Base-by-base conservation (phyloP, 169 alveolate genomes). In the Plasmodium gaboni region DNA sequence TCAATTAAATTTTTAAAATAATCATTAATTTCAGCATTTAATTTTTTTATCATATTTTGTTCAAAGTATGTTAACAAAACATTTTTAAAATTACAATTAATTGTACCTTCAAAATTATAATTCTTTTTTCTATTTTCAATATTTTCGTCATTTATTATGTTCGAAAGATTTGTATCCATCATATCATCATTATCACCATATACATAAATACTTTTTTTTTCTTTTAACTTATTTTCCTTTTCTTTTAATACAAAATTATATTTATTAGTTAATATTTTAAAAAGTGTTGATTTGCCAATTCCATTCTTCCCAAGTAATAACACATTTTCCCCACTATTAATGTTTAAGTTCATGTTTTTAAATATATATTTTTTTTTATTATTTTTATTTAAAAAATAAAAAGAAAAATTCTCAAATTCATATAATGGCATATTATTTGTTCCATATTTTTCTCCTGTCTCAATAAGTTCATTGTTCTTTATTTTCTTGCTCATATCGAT, bases 271-370 rank as follows among this genome's bases (percentile, higher is more conserved):
- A 93, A 55, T 38, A 92, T 59, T 65, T 91, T 85, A 64, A 93
- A 74, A 26, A 93, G 80, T 13, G 96, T 93, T 42, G 94, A 90
- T 72, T 93, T 93, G 2, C 96, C 96, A 48, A 88, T 70, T 12
- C 96, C 96, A 76, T 93, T 93, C 46, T 93, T 92, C 2, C 96
- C 96, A 38, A 93, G 74, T 6, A 93, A 46, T 10, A 92, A 69
- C 3, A 92, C 74, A 24, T 93, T 76, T 46, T 91, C 96, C 9
- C 93, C 74, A 53, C 92, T 80, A 42, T 74, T 73, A 12, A 93
- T 80, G 19, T 60, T 76, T 42, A 93, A 46, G 8, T 88, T 88
- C 17, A 92, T 28, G 28, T 92, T 74, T 19, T 87, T 87, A 80
- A 93, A 71, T 48, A 93, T 61, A 3, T 67, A 88, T 55, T 91